These are phyloP conservation scores for Lachnellula willkommii DNA, from an alignment of 2,329 filamentous ascomycete species.

Conservation along the genomic window DNA sequence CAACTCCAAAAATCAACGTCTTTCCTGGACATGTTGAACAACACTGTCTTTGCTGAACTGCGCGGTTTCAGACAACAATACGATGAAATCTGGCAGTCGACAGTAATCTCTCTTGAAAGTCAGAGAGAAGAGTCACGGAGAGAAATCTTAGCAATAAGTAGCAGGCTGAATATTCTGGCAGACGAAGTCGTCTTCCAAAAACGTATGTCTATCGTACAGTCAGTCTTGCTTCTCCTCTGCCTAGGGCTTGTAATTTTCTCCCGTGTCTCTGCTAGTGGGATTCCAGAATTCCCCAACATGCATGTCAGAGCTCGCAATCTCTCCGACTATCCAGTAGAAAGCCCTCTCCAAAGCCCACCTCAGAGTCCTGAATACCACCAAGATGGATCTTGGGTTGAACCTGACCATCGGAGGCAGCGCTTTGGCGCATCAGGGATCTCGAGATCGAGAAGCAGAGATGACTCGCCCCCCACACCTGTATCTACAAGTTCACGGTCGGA, in stretches of 20 bases:
- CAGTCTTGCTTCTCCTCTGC: constrained; percentile 78
- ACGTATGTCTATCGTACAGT: constrained; percentile 89
- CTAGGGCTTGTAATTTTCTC: constrained; percentile 83
- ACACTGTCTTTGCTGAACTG: constrained; percentile 77
- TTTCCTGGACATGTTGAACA: constrained; percentile 82
- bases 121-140: constrained; percentile 79
- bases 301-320: constrained; percentile 18
- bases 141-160: constrained; percentile 76
- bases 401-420: constrained; percentile 11
- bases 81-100: constrained; percentile 94
- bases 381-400: constrained; percentile 13
- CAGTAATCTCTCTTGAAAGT: constrained; percentile 82
- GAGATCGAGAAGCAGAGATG: constrained; percentile 14
- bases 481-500: constrained; percentile 21
- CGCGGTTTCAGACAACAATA: constrained; percentile 77
- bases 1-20: constrained; percentile 77
- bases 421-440: constrained; percentile 14
- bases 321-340: constrained; percentile 14
- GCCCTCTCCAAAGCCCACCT: constrained; percentile 22
- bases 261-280: constrained; percentile 39
- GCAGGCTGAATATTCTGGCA: constrained; percentile 80
- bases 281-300: constrained; percentile 21
- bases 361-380: constrained; percentile 21
- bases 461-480: constrained; percentile 20
- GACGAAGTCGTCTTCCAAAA: constrained; percentile 87